Base-by-base conservation (phyloP, 208 protist species). In the Trypanosoma mega region DNA sequence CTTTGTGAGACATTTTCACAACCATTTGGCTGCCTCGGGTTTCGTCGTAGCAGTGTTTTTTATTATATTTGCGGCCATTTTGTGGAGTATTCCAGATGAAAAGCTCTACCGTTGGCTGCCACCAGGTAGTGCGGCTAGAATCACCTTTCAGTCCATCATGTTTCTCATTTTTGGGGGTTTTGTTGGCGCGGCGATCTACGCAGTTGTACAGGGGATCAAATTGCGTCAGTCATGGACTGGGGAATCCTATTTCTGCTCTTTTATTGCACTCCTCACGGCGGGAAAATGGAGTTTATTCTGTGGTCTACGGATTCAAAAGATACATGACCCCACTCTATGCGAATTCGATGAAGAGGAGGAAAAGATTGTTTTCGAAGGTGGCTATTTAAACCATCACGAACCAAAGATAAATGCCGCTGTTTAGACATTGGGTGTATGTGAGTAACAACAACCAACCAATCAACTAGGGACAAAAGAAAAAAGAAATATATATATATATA, bases 211-310 rank as follows among this genome's bases (percentile, higher is more conserved):
- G 2, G 85, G 85, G 26, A 69, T 88, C 43, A 61, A 76, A 39
- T 21, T 68, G 41, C 58, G 71, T 37, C 77, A 92, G 53, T 29
- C 43, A 3, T 92, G 85, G 85, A 74, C 37, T 3, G 81, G 71
- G 5, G 54, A 74, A 11, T 87, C 78, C 18, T 85, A 88, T 59
- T 92, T 87, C 53, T 92, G 85, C 56, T 74, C 67, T 24, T 83
- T 88, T 73, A 89, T 73, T 24, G 81, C 79, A 18, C 59, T 84
- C 45, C 72, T 65, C 54, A 85, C 77, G 61, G 72, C 69, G 21
- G 72, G 68, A 26, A 92, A 92, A 73, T 92, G 85, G 85, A 60
- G 68, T 36, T 85, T 76, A 59, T 85, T 87, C 24, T 43, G 37
- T 24, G 33, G 20, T 1, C 47, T 33, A 27, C 54, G 27, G 48